Conservation (phyloP, 768 basidiomycete species). For the Kwoniella heveanensis region DNA sequence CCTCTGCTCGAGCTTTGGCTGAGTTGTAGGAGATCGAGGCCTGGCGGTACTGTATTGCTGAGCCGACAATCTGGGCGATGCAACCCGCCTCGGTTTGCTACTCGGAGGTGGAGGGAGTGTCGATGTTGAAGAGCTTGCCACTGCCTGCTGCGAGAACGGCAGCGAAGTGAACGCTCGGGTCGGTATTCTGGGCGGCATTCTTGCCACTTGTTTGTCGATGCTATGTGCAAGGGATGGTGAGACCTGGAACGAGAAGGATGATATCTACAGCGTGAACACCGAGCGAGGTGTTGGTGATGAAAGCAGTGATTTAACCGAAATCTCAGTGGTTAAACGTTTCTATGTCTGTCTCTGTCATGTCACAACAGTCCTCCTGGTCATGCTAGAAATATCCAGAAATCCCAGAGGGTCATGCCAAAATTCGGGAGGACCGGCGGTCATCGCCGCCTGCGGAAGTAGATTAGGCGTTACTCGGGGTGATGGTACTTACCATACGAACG, state of each 20-base stretch:
- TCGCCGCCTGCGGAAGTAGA: constrained; percentile 3
- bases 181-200: constrained; percentile 42
- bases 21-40: not conserved
- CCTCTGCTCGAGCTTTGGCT: not conserved
- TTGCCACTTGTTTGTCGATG: not conserved
- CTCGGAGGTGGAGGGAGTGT: constrained; percentile 24
- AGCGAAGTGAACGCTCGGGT: constrained; percentile 27
- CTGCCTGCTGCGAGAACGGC: constrained; percentile 27
- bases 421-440: not conserved
- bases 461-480: not conserved
- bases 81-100: constrained; percentile 1
- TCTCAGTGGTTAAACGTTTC: constrained; percentile 13
- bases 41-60: constrained; percentile 12
- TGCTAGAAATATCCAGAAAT: constrained; percentile 26
- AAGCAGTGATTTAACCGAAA: constrained; percentile 11
- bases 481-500: not conserved
- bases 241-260: not conserved
- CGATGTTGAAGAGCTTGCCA: constrained; percentile 31
- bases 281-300: not conserved
- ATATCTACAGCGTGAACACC: not conserved
- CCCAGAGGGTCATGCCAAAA: not conserved
- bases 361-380: not conserved
- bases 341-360: too few species aligned
- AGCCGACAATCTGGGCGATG: constrained; percentile 19
- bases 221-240: not conserved